A percentile compares a stretch with the other conserved stretches of the same genome.
Conservation (phyloP, 768 basidiomycete species). For the Punctularia strigosozonata region DNA sequence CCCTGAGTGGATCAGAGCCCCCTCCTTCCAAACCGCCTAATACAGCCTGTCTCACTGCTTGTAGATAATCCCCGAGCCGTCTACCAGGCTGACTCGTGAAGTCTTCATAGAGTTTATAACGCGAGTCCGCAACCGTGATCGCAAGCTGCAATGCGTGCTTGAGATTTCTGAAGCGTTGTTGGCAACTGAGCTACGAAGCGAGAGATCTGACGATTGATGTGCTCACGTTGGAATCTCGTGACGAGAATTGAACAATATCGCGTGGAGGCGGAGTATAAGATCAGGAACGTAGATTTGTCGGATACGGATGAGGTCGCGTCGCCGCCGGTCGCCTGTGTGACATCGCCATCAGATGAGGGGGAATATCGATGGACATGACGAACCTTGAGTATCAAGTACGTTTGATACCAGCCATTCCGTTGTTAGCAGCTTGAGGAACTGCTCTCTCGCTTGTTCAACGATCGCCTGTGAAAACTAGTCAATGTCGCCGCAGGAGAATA, state of each 20-base stretch:
- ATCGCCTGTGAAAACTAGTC: conserved; percentile 26
- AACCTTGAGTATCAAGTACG: conserved; percentile 29
- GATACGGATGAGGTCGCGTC: conserved; percentile 64
- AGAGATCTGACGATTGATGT: background rate
- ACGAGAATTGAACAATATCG: conserved; percentile 53
- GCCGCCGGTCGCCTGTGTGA: conserved; percentile 36
- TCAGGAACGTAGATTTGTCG: conserved; percentile 86
- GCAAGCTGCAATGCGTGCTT: conserved; percentile 64
- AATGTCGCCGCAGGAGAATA: background rate
- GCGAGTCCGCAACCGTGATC: conserved; percentile 82
- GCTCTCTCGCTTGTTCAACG: conserved; percentile 52
- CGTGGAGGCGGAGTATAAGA: conserved; percentile 76
- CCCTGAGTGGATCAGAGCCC: conserved; percentile 66
- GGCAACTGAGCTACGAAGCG: background rate
- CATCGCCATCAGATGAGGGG: conserved; percentile 2
- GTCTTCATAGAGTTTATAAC: conserved; percentile 77
- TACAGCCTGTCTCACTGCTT: conserved; percentile 58
- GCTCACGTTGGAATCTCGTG: conserved; percentile 55
- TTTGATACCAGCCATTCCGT: conserved; percentile 68
- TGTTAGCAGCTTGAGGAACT: conserved; percentile 59
- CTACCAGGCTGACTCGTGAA: conserved; percentile 57
- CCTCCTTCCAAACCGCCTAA: conserved; percentile 63
- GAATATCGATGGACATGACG: conserved; percentile 8
- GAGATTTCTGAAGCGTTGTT: conserved; percentile 43
- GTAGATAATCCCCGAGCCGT: conserved; percentile 61